These are phyloP conservation scores for Aegilops tauschii DNA, from an alignment of 176 grass and related monocot genomes.

Conservation along the genomic window DNA sequence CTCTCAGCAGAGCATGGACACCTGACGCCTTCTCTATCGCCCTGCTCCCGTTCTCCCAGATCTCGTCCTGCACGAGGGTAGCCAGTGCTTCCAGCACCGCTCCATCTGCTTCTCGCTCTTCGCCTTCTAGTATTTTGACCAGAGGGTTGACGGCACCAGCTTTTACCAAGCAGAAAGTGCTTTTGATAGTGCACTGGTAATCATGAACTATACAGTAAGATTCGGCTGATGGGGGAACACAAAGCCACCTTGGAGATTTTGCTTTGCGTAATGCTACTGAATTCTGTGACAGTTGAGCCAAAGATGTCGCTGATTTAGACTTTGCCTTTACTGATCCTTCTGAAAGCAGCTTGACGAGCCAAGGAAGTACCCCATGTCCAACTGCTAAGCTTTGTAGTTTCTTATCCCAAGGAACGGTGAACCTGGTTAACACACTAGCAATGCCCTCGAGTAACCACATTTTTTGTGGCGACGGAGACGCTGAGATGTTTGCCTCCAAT, in stretches of 20 bases:
- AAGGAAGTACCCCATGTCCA: slow-evolving; percentile 55
- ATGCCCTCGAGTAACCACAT: slow-evolving; percentile 66
- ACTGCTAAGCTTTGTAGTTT: slow-evolving; percentile 69
- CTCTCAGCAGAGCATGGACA: slow-evolving; percentile 60
- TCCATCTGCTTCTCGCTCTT: slow-evolving; percentile 56
- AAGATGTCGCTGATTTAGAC: slow-evolving; percentile 67
- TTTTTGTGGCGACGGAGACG: slow-evolving; percentile 27
- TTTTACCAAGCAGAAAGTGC: slow-evolving; percentile 82
- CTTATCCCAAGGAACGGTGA: slow-evolving; percentile 76
- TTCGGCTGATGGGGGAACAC: slow-evolving; percentile 59
- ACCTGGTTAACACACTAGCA: slow-evolving; percentile 61
- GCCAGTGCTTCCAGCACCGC: slow-evolving; percentile 62
- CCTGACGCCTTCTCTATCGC: slow-evolving; percentile 64
- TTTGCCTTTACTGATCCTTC: slow-evolving; percentile 68
- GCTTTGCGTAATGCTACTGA: slow-evolving; percentile 39
- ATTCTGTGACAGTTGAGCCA: slow-evolving; percentile 74
- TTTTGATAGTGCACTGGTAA: slow-evolving; percentile 57
- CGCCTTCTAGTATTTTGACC: slow-evolving; percentile 58
- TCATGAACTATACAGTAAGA: slow-evolving; percentile 69
- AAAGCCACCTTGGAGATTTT: slow-evolving; percentile 59
- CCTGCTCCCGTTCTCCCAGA: slow-evolving; percentile 65
- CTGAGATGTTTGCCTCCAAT: slow-evolving; percentile 35
- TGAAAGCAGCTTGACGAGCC: slow-evolving; percentile 68
- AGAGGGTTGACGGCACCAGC: slow-evolving; percentile 53
- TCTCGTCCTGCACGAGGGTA: slow-evolving; percentile 73